Percentiles rank a stretch among this genome's conserved stretches.
Evolutionary conservation across 352 stramenopile genomes (phyloP).

Genomic region (Peronosclerospora sorghi): DNA sequence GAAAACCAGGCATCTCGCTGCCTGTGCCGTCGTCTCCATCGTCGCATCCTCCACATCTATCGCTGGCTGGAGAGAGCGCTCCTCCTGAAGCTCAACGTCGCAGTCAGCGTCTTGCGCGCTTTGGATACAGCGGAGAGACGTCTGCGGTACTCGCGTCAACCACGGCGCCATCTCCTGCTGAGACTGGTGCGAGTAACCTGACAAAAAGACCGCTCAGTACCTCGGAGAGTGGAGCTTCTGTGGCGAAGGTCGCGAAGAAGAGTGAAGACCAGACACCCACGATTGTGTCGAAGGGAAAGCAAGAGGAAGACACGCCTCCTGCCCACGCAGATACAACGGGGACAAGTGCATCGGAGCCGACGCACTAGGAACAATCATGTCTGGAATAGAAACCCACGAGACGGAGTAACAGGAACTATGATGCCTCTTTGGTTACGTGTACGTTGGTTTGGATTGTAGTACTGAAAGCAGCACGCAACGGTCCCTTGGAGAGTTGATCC

Average conservation of each 20-base stretch:
- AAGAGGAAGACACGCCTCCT: conserved; percentile 14
- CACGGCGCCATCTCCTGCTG: not conserved
- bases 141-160: not conserved
- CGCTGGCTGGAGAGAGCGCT: conserved; percentile 12
- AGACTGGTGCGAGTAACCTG: conserved; percentile 8
- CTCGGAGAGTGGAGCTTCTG: conserved; percentile 14
- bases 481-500: too few species aligned
- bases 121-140: conserved; percentile 14
- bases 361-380: not conserved
- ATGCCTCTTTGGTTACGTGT: not conserved
- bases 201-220: conserved; percentile 31
- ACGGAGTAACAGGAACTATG: conserved; percentile 2
- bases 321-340: too few species aligned
- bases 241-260: conserved; percentile 34
- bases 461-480: too few species aligned
- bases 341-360: too few species aligned
- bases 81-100: conserved; percentile 28
- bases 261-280: conserved; percentile 24
- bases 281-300: conserved; percentile 16
- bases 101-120: conserved; percentile 40
- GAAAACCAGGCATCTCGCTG: conserved; percentile 61
- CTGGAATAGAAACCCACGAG: too few species aligned
- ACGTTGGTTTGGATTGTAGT: too few species aligned
- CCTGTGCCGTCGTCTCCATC: conserved; percentile 49
- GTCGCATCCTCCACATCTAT: conserved; percentile 16